Conservation (phyloP, 2,329 filamentous ascomycete species). For the Nothopassalora personata region DNA sequence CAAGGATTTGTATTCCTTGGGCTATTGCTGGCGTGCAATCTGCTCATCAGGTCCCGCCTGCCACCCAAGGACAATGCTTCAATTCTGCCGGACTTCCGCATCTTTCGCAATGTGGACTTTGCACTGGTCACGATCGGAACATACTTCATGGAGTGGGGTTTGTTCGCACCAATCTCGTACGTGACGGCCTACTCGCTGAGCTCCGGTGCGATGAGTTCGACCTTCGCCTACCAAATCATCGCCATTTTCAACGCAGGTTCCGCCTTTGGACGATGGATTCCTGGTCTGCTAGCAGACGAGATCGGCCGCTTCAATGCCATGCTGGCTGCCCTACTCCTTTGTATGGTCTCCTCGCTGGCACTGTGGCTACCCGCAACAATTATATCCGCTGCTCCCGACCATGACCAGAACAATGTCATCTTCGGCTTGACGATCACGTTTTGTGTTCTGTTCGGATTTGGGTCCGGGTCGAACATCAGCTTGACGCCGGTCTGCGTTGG, state of each 20-base stretch:
- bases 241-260: conserved; percentile 79
- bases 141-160: conserved; percentile 45
- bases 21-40: conserved; percentile 34
- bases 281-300: conserved; percentile 72
- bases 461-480: conserved; percentile 34
- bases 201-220: conserved; percentile 54
- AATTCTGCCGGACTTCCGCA: conserved; percentile 39
- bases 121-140: conserved; percentile 38
- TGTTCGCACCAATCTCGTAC: conserved; percentile 67
- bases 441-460: conserved; percentile 34
- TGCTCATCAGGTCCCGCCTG: conserved; percentile 39
- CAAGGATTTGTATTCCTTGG: conserved; percentile 41
- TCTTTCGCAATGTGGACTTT: conserved; percentile 37
- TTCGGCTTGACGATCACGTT: conserved; percentile 26
- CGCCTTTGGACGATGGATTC: conserved; percentile 70
- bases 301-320: conserved; percentile 84
- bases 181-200: conserved; percentile 67
- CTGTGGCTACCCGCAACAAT: conserved; percentile 66
- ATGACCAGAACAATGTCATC: conserved; percentile 17
- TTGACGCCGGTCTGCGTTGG: conserved; percentile 42
- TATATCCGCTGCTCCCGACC: conserved; percentile 27
- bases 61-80: conserved; percentile 36
- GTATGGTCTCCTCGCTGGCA: conserved; percentile 61
- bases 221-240: conserved; percentile 70
- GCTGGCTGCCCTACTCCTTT: conserved; percentile 61